These are phyloP conservation scores for Trichoderma atrobrunneum DNA, from an alignment of 2,329 filamentous ascomycete species.

Conservation along the genomic window DNA sequence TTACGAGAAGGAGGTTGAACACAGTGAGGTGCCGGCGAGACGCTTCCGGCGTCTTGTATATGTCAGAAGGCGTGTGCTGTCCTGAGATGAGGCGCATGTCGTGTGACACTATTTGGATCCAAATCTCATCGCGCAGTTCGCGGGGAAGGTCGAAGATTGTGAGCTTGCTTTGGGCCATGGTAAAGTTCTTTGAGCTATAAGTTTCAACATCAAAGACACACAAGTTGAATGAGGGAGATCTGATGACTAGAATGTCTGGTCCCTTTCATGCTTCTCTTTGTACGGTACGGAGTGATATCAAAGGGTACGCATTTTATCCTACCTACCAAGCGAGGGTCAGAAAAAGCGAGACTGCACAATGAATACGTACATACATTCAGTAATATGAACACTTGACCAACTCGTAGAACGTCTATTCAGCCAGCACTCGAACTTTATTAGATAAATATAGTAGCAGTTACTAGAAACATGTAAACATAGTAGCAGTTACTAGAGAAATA, in stretches of 20 bases:
- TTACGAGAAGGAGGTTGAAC: background rate
- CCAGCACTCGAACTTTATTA: no score
- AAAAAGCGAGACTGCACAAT: no score
- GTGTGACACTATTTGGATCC: background rate
- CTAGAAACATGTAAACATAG: no score
- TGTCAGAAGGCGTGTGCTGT: background rate
- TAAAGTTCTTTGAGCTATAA: background rate
- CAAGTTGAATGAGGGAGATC: background rate
- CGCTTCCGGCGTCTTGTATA: background rate
- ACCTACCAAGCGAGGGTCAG: no score
- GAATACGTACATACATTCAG: no score
- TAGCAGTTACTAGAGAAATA: no score
- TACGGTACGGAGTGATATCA: background rate
- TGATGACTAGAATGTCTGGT: background rate
- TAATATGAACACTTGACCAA: no score
- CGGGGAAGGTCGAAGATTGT: background rate
- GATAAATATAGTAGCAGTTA: no score
- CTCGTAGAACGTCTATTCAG: no score
- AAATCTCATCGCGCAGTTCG: background rate
- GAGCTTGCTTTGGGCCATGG: background rate
- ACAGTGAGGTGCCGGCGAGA: background rate
- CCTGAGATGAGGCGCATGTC: background rate
- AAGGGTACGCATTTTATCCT: background rate
- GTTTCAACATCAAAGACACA: background rate
- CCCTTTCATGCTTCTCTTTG: background rate